phyloP scores from a whole-genome alignment of 768 basidiomycete species.

The Astraeus odoratus region DNA sequence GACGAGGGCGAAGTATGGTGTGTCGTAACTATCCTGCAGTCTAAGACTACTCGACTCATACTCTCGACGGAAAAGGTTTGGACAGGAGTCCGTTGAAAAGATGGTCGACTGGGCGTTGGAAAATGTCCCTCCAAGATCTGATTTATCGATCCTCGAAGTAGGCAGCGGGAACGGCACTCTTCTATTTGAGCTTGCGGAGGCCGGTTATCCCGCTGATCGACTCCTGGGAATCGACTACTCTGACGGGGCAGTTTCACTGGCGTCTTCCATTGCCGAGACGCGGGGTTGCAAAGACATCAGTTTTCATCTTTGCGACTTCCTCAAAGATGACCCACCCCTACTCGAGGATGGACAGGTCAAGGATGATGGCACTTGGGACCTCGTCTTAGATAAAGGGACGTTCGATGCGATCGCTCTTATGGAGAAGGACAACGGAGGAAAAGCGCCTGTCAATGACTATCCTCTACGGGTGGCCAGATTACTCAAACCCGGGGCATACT shows the following conservation, averaged over 20 bases:
- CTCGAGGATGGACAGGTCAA: conserved; percentile 4
- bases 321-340: conserved; percentile 42
- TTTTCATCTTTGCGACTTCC: conserved; percentile 61
- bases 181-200: conserved; percentile 62
- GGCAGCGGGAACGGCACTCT: conserved; percentile 78
- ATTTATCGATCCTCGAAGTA: conserved; percentile 62
- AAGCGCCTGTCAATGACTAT: conserved; percentile 50
- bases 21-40: conserved; percentile 10
- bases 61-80: conserved; percentile 51
- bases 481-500: conserved; percentile 60
- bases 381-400: conserved; percentile 83
- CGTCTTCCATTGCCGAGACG: conserved; percentile 46
- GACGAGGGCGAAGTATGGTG: conserved; percentile 87
- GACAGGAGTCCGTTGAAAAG: conserved; percentile 64
- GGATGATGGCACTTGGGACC: conserved; percentile 47
- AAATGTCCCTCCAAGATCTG: conserved; percentile 41
- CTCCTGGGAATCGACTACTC: conserved; percentile 77
- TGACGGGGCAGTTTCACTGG: conserved; percentile 57
- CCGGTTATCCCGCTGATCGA: conserved; percentile 47
- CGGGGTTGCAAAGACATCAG: conserved; percentile 29
- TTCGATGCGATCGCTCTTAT: conserved; percentile 80
- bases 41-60: background rate
- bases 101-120: conserved; percentile 70
- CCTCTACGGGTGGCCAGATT: conserved; percentile 48
- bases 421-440: conserved; percentile 47